Conservation (phyloP, 371 early-diverging fungal genomes). For the Mucor irregularis region DNA sequence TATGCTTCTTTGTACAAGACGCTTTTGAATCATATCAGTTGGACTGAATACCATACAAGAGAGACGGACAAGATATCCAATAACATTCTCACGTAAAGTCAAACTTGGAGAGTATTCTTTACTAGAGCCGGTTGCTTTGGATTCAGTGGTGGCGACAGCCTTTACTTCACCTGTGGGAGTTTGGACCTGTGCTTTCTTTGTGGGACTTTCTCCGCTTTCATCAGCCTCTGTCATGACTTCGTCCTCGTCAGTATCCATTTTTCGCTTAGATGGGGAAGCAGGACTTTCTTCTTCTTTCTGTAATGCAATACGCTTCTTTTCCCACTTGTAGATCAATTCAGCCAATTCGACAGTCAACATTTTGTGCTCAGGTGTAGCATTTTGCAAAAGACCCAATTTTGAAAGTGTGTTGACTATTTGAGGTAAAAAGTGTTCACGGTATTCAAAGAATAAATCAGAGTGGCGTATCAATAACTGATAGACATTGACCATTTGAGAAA, state of each 20-base stretch:
- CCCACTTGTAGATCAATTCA: conserved; percentile 90
- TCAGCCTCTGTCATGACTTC: not conserved
- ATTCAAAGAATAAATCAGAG: conserved; percentile 85
- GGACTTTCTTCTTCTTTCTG: conserved; percentile 11
- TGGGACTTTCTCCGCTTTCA: conserved; percentile 10
- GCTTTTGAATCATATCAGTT: conserved; percentile 43
- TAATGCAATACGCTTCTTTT: conserved; percentile 49
- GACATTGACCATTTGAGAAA: conserved; percentile 85
- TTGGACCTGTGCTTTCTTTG: conserved; percentile 36
- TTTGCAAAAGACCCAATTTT: conserved; percentile 84
- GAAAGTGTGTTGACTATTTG: conserved; percentile 85
- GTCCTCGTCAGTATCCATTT: conserved; percentile 18
- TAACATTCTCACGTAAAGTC: conserved; percentile 64
- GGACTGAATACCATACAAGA: conserved; percentile 66
- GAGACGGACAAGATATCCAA: conserved; percentile 75
- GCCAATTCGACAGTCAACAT: conserved; percentile 87
- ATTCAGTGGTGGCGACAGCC: conserved; percentile 10
- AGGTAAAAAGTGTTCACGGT: conserved; percentile 86
- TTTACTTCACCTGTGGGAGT: conserved; percentile 26
- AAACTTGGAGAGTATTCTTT: conserved; percentile 56
- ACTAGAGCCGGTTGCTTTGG: not conserved
- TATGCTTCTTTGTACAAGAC: conserved; percentile 61
- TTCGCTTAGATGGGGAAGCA: conserved; percentile 24
- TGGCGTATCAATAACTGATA: conserved; percentile 92
- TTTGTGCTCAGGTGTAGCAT: conserved; percentile 85